These are phyloP conservation scores for Xylariaceae sp. DNA, from an alignment of 2,329 filamentous ascomycete species.

Conservation along the genomic window DNA sequence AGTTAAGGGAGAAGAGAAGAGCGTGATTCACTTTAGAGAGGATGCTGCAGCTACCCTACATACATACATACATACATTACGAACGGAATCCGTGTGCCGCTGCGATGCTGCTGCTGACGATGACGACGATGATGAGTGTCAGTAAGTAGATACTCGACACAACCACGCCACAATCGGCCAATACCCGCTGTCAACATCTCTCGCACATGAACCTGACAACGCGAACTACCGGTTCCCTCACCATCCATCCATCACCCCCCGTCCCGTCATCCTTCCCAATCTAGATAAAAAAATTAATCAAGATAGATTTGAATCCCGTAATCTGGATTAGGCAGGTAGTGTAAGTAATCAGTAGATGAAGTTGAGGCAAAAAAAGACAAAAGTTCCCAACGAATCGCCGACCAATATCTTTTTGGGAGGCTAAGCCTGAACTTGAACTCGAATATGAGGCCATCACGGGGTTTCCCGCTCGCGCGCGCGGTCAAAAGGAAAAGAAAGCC, in stretches of 20 bases:
- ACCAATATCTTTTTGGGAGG: neutral
- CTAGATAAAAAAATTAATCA: too few species aligned
- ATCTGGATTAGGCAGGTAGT: neutral
- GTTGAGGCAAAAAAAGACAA: neutral
- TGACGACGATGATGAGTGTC: neutral
- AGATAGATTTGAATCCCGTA: too few species aligned
- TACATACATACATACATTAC: neutral
- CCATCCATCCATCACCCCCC: too few species aligned
- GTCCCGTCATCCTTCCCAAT: too few species aligned
- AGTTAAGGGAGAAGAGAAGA: neutral
- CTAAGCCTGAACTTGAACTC: neutral
- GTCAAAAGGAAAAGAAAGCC: neutral
- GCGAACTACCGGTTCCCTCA: too few species aligned
- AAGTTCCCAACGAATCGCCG: neutral
- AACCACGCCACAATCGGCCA: neutral
- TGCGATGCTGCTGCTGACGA: neutral
- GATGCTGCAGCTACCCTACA: neutral
- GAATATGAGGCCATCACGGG: neutral
- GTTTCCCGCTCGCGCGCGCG: neutral
- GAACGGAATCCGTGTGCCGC: neutral
- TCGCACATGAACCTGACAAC: neutral
- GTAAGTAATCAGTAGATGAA: neutral
- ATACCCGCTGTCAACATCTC: neutral
- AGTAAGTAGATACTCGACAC: neutral
- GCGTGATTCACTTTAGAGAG: neutral